Evolutionary conservation across 1,284 basidiomycete species (phyloP), one percentile per base, ranked within the genome.

Genomic region (Sutorius eximius): DNA sequence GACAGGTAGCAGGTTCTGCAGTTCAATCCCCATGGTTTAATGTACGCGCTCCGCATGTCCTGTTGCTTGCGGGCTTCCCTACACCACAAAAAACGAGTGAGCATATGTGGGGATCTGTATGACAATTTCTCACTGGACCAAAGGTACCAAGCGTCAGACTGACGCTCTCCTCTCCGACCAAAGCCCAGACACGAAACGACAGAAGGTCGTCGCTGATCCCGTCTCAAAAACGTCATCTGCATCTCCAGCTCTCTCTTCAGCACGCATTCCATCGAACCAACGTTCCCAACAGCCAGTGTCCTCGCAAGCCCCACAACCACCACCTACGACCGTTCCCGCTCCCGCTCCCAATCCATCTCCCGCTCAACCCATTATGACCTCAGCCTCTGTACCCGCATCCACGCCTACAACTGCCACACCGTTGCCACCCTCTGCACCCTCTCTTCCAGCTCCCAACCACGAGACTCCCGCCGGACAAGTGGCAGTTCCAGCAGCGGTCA

Each of bases 11-110:
- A 20, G 60, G 71, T 41, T 62, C 71, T 9, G 61, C 67, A 22
- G 53, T 65, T 15, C 76, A 79, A 37, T 63, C 66, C 1, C 80
- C 84, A 3, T 88, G 85, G 82, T 88, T 87, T 61, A 57, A 68
- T 32, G 76, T 82, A 8, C 74, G 72, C 16, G 53, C 75, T 3
- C 67, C 72, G 0, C 81, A 87, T 62, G 59, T 66, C 7, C 56
- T 86, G 10, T 70, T 77, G 18, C 67, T 88, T 1, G 72, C 77
- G 22, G 77, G 83, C 10, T 81, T 82, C 55, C 71, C 80, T 10
- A 45, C 67, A 2, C 65, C 72, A 56, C 73, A 71, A 55, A 83
- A 81, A 71, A 67, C 75, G 68, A 62, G 58, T 60, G 34, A 57
- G 56, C 29, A 36, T 20, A 16, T 15, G 4, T 48, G 13, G 18